phyloP scores from a whole-genome alignment of 371 early-diverging fungal genomes.

The Circinella umbellata region DNA sequence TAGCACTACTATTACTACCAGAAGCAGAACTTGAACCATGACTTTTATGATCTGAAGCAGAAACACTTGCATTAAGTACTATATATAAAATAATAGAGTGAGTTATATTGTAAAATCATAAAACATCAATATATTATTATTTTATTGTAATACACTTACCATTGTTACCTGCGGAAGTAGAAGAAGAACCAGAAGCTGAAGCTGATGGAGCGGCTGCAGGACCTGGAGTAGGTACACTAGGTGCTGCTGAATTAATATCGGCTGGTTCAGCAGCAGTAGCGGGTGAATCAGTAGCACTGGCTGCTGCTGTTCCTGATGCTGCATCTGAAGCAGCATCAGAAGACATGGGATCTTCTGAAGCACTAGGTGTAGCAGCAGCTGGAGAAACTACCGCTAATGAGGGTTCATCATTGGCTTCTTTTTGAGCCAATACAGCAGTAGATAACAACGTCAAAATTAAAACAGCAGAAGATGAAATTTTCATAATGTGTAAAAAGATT shows the following conservation, averaged over 20 bases:
- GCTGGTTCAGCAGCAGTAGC: neutral
- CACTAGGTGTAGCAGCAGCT: neutral
- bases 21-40: neutral
- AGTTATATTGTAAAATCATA: no score
- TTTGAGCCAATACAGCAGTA: neutral
- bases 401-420: neutral
- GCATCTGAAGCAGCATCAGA: neutral
- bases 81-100: no score
- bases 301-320: neutral
- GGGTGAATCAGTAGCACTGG: no score
- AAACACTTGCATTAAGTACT: no score
- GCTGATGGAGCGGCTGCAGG: neutral
- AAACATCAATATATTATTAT: no score
- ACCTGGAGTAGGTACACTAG: neutral
- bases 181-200: neutral
- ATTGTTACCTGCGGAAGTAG: neutral
- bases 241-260: neutral
- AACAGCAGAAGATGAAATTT: neutral
- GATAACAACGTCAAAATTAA: slow-evolving; percentile 4
- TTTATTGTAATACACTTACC: neutral
- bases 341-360: neutral
- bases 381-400: no score
- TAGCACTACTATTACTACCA: neutral
- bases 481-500: neutral
- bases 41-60: neutral